A percentile compares a stretch with the other conserved stretches of the same genome.
These are phyloP conservation scores for Exophiala mesophila DNA, from an alignment of 2,329 filamentous ascomycete species.

Conservation along the genomic window DNA sequence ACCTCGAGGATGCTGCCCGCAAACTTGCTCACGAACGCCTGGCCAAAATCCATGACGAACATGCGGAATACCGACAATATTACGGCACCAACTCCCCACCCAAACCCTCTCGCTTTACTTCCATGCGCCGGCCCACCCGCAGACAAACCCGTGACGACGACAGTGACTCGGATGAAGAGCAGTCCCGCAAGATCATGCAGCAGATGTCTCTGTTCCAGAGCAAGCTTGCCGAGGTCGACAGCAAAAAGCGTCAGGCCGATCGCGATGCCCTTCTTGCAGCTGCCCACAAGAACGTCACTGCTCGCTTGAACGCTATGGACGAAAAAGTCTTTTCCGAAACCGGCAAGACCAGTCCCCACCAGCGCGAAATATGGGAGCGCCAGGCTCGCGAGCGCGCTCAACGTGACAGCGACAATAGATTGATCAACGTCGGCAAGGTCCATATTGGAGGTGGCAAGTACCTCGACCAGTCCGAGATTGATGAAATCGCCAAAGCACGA, in stretches of 20 bases:
- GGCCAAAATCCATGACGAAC: slow-evolving; percentile 70
- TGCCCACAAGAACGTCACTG: slow-evolving; percentile 81
- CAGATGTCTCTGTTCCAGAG: slow-evolving; percentile 76
- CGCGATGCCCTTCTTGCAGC: slow-evolving; percentile 69
- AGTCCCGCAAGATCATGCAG: slow-evolving; percentile 66
- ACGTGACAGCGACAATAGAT: slow-evolving; percentile 57
- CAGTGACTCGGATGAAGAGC: slow-evolving; percentile 59
- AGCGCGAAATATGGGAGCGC: slow-evolving; percentile 71
- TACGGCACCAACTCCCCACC: slow-evolving; percentile 59
- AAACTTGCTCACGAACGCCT: slow-evolving; percentile 79
- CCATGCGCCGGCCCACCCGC: slow-evolving; percentile 53
- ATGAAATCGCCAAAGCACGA: slow-evolving; percentile 69
- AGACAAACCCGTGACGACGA: slow-evolving; percentile 53
- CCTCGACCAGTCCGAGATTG: slow-evolving; percentile 71
- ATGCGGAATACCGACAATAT: slow-evolving; percentile 66
- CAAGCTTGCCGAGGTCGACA: slow-evolving; percentile 63
- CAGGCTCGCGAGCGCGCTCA: slow-evolving; percentile 68
- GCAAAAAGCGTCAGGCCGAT: slow-evolving; percentile 68
- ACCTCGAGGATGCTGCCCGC: slow-evolving; percentile 80
- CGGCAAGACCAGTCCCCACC: slow-evolving; percentile 62
- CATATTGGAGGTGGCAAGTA: slow-evolving; percentile 77
- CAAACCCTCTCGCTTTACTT: slow-evolving; percentile 45
- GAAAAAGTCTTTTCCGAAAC: slow-evolving; percentile 72
- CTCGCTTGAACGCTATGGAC: slow-evolving; percentile 73
- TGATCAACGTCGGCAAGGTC: slow-evolving; percentile 53